A percentile compares a stretch with the other conserved stretches of the same genome.
These are phyloP conservation scores for Sicyos edulis DNA, from an alignment of 306 rosid genomes.

Conservation along the genomic window DNA sequence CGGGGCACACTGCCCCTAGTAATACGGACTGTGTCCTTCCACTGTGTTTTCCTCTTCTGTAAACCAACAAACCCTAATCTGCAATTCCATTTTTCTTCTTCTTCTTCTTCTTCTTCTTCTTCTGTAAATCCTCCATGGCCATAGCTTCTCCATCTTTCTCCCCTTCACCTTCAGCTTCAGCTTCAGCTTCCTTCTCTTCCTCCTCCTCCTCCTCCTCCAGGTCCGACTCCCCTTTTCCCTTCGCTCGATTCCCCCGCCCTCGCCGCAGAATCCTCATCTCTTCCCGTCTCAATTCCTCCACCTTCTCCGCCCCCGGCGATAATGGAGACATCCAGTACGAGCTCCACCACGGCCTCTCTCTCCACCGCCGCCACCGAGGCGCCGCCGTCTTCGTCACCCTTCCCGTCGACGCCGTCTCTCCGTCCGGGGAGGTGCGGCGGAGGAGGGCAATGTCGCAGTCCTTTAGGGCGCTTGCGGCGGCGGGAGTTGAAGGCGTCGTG, in stretches of 20 bases:
- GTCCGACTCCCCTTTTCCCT: conserved; percentile 19
- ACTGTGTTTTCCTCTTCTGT: background rate
- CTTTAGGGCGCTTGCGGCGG: conserved; percentile 50
- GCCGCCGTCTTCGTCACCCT: conserved; percentile 66
- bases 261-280: conserved; percentile 33
- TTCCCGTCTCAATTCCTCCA: conserved; percentile 57
- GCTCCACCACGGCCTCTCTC: conserved; percentile 53
- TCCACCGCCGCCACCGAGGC: conserved; percentile 46
- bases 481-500: conserved; percentile 84
- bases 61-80: conserved; percentile 26
- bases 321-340: conserved; percentile 53
- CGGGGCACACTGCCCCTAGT: background rate
- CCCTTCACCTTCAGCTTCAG: conserved; percentile 31
- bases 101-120: background rate
- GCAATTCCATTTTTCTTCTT: conserved; percentile 3
- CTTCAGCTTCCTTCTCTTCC: too few species aligned
- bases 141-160: conserved; percentile 63
- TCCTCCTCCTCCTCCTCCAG: conserved; percentile 39
- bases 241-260: conserved; percentile 39
- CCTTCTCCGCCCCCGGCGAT: conserved; percentile 50
- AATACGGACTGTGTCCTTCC: background rate
- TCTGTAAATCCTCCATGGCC: conserved; percentile 36
- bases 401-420: conserved; percentile 43
- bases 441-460: conserved; percentile 43
- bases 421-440: conserved; percentile 33